Base-by-base conservation (phyloP, 2,329 filamentous ascomycete genomes). In the Colletotrichum euphorbiae region DNA sequence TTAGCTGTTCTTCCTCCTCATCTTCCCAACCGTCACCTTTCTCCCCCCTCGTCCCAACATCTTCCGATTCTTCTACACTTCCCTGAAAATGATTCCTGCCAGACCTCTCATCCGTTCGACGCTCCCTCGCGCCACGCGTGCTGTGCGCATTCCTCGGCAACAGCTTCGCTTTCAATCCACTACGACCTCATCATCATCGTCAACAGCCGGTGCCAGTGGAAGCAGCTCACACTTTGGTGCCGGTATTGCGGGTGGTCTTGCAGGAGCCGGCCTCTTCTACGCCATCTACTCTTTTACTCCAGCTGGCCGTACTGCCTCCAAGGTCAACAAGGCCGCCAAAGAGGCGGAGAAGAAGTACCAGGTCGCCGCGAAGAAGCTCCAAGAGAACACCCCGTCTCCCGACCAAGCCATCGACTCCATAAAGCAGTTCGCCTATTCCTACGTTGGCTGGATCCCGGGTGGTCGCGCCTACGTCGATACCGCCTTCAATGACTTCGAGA, bases 381-480 rank as follows among this genome's bases (percentile, higher is more conserved):
- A 90, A 71, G 79, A 89, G 62, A 83, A 84, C 51, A 87, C 90
- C 0, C 91, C 91, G 0, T 85, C 88, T 68, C 84, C 90, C 13
- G 90, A 91, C 70, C 85, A 92, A 77, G 90, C 91, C 1, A 81
- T 92, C 43, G 79, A 85, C 69, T 90, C 86, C 80, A 85, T 94
- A 69, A 88, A 89, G 73, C 81, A 88, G 65, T 89, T 90, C 12
- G 87, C 88, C 31, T 88, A 88, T 75, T 88, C 88, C 24, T 94
- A 94, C 74, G 90, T 90, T 2, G 82, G 81, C 3, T 92, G 90
- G 83, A 86, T 94, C 33, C 92, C 92, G 0, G 92, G 92, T 12
- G 91, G 89, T 2, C 85, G 86, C 33, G 79, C 83, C 52, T 93
- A 91, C 73, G 87, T 94, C 54, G 90, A 94, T 74, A 79, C 83